Evolutionary conservation across 78 protist species (phyloP), one percentile per base, ranked within the genome.

Genomic region (Acrasis kona): DNA sequence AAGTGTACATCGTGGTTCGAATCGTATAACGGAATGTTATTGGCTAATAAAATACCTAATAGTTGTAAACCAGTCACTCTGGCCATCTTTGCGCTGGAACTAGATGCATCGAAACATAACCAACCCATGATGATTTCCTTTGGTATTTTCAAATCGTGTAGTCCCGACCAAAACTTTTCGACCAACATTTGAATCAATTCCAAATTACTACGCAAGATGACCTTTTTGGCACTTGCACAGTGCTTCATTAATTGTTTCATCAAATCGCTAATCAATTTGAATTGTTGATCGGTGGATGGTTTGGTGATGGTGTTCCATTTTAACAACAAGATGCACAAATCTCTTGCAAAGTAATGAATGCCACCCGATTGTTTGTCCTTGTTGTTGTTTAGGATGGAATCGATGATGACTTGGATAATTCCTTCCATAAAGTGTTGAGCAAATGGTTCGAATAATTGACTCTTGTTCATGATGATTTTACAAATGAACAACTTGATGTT

Each of bases 31-130:
- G 0, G 2, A n/a, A 78, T 3, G 10, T 8, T 30, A 38, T 78
- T 78, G 36, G 76, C 81, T 37, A 70, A 2, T 36, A 78, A 10
- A 35, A 78, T 65, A 4, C 71, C 76, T 30, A 70, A 28, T n/a
- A 78, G 72, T 40, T 78, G 81, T 3, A 78, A 2, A n/a, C 81
- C 81, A 8, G 67, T 71, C 40, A 70, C 19, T 28, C 77, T 70
- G 39, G 3, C 3, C 8, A 10, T 9, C 9, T 1, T 4, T n/a
- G 2, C 37, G 9, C 32, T 41, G 50, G 68, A 10, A 10, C 10
- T 68, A 19, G 50, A 64, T 19, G 30, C 5, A 10, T 3, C n/a
- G 70, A 32, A 74, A 3, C 71, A 3, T 19, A 74, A 19, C 78
- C 78, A 74, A 5, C 78, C 78, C 50, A 74, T 28, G 35, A 61